phyloP scores from a whole-genome alignment of 1,284 basidiomycete genomes.

The Agroathelia rolfsii region DNA sequence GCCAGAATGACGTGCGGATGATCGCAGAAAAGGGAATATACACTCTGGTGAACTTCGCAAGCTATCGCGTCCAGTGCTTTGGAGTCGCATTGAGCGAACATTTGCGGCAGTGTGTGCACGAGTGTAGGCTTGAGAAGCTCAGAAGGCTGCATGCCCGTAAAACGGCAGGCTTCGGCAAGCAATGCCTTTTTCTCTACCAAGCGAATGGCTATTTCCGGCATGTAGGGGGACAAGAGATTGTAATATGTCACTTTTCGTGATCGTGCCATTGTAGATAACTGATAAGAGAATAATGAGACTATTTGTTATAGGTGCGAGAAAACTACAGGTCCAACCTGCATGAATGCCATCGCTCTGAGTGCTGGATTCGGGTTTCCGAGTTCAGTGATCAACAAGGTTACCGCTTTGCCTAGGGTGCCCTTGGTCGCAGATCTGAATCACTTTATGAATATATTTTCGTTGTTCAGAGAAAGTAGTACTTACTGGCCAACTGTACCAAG shows the following conservation, averaged over 20 bases:
- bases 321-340: constrained; percentile 39
- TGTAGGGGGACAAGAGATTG: constrained; percentile 58
- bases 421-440: constrained; percentile 34
- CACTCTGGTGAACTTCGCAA: constrained; percentile 20
- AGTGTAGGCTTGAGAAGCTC: constrained; percentile 67
- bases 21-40: constrained; percentile 45
- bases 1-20: constrained; percentile 61
- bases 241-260: constrained; percentile 53
- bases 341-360: constrained; percentile 58
- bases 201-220: constrained; percentile 60
- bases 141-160: constrained; percentile 42
- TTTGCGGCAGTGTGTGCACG: constrained; percentile 54
- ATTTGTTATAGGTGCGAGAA: too few species aligned
- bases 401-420: constrained; percentile 46
- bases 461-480: constrained; percentile 15
- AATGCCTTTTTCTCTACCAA: constrained; percentile 51
- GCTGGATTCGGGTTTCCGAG: constrained; percentile 60
- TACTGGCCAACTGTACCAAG: constrained; percentile 57
- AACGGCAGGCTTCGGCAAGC: constrained; percentile 51
- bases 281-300: constrained; percentile 9
- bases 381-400: constrained; percentile 61
- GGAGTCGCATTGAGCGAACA: constrained; percentile 58
- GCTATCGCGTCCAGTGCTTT: constrained; percentile 35
- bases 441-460: background rate
- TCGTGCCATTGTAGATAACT: constrained; percentile 53